Evolutionary conservation across 305 asterid genomes (phyloP).

Genomic region (Fraxinus nigra): DNA sequence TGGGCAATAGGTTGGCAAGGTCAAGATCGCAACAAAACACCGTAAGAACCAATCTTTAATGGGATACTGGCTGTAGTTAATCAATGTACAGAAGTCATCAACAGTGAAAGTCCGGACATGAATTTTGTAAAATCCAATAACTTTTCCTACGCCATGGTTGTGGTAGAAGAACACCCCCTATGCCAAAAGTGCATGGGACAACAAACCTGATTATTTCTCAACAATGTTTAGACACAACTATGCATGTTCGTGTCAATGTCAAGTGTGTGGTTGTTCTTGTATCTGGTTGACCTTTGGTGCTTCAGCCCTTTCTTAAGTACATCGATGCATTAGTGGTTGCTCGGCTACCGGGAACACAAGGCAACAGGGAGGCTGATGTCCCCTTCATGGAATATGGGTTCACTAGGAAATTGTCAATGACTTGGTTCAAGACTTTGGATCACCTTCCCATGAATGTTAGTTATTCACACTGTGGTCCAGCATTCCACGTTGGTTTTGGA

Average conservation of each 20-base stretch:
- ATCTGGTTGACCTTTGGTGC: conserved; percentile 54
- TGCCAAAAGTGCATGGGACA: conserved; percentile 48
- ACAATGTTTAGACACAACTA: conserved; percentile 29
- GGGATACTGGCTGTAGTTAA: conserved; percentile 30
- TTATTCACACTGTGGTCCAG: conserved; percentile 54
- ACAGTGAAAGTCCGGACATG: conserved; percentile 22
- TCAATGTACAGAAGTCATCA: conserved; percentile 32
- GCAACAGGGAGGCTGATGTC: conserved; percentile 54
- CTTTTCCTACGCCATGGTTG: conserved; percentile 51
- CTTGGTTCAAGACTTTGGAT: conserved; percentile 49
- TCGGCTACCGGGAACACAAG: conserved; percentile 66
- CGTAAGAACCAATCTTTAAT: conserved; percentile 43
- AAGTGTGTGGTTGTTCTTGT: conserved; percentile 54
- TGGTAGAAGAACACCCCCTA: conserved; percentile 60
- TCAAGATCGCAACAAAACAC: conserved; percentile 33
- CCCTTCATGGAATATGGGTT: conserved; percentile 58
- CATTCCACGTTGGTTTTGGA: conserved; percentile 47
- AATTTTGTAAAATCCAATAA: conserved; percentile 32
- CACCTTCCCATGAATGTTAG: conserved; percentile 67
- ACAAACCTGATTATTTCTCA: conserved; percentile 38
- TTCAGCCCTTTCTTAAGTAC: conserved; percentile 36
- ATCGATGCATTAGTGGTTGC: conserved; percentile 71
- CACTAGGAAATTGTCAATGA: conserved; percentile 48
- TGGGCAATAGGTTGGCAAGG: conserved; percentile 59
- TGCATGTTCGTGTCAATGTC: conserved; percentile 32